Evolutionary conservation across 2,329 filamentous ascomycete species (phyloP).

Genomic region (Pseudogymnoascus sp.): DNA sequence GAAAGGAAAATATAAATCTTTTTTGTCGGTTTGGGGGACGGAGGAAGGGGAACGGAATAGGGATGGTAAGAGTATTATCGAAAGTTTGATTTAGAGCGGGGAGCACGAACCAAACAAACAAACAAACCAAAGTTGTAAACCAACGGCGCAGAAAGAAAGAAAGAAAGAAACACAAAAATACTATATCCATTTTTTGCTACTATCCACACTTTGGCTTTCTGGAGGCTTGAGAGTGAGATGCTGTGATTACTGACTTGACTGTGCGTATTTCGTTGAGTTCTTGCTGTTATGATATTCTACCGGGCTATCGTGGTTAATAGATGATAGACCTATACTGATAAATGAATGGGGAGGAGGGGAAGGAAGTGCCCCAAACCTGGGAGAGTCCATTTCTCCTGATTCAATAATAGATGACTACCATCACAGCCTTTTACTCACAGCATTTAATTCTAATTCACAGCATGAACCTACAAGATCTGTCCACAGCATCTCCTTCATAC

Average conservation of each 20-base stretch:
- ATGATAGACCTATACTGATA: not conserved
- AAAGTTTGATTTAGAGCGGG: constrained; percentile 3
- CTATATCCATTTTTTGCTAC: not conserved
- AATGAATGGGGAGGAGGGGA: not conserved
- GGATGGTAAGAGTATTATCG: not conserved
- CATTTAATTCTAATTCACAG: too few species aligned
- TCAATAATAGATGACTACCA: too few species aligned
- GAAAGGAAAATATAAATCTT: not conserved
- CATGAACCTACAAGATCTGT: too few species aligned
- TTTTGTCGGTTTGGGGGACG: not conserved
- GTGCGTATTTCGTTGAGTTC: not conserved
- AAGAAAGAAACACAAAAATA: not conserved
- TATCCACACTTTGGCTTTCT: not conserved
- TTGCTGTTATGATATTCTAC: too few species aligned
- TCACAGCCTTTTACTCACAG: too few species aligned
- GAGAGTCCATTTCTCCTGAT: too few species aligned
- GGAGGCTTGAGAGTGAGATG: not conserved
- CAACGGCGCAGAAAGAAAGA: not conserved
- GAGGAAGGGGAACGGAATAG: not conserved
- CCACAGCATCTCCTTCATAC: too few species aligned
- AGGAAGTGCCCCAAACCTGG: too few species aligned
- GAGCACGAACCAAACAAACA: not conserved
- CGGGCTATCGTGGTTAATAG: not conserved
- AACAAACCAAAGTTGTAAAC: not conserved
- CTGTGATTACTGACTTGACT: not conserved